phyloP scores from a whole-genome alignment of 129 eudicot genomes.

The Rutidosis leptorrhynchoides region DNA sequence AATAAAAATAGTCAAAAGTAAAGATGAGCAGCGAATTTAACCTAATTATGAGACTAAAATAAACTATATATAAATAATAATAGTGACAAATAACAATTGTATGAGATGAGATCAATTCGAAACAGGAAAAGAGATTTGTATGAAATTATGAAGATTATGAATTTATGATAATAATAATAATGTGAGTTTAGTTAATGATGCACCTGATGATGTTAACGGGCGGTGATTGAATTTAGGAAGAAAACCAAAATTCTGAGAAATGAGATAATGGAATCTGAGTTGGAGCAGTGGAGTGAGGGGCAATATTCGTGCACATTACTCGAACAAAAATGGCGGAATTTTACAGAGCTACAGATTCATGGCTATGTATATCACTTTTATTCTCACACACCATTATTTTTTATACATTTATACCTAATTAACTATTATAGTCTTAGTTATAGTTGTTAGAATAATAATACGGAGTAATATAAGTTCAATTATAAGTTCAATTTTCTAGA shows the following conservation, averaged over 20 bases:
- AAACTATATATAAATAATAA: too few species aligned
- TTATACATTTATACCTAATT: too few species aligned
- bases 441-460: too few species aligned
- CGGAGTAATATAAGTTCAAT: too few species aligned
- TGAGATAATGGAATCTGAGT: constrained; percentile 28
- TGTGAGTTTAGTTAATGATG: constrained; percentile 29
- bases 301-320: constrained; percentile 36
- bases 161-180: neutral
- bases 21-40: constrained; percentile 20
- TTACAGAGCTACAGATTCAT: neutral
- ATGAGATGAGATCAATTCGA: neutral
- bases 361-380: too few species aligned
- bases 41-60: constrained; percentile 21
- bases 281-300: constrained; percentile 22
- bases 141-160: neutral
- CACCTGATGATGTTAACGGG: constrained; percentile 27
- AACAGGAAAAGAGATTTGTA: neutral
- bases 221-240: constrained; percentile 12
- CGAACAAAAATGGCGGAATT: constrained; percentile 25
- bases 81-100: neutral
- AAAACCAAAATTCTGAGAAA: constrained; percentile 6
- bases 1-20: constrained; percentile 18
- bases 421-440: too few species aligned
- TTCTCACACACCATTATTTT: too few species aligned
- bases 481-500: too few species aligned